Conservation (phyloP, 768 basidiomycete genomes). For the Boletus reticuloceps region DNA sequence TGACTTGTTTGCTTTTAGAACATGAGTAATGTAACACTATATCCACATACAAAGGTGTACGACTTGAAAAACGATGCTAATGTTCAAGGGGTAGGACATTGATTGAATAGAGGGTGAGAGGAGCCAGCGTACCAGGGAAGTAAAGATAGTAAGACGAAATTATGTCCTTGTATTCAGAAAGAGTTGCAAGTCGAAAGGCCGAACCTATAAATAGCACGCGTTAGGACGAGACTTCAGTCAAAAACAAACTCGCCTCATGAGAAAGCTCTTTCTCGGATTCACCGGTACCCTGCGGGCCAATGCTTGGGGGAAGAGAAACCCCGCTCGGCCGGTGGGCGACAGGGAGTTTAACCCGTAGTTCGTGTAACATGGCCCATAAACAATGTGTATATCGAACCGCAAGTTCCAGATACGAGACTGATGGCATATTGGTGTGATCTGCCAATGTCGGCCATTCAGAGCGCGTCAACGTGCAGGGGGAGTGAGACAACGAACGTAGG, state of each 20-base stretch:
- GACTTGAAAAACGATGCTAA: constrained; percentile 15
- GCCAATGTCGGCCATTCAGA: constrained; percentile 3
- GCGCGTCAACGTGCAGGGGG: not conserved
- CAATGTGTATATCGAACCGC: constrained; percentile 62
- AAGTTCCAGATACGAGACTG: constrained; percentile 63
- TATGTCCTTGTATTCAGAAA: constrained; percentile 50
- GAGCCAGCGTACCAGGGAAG: not conserved
- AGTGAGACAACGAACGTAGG: constrained; percentile 52
- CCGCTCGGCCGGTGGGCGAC: constrained; percentile 40
- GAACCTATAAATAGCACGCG: constrained; percentile 33
- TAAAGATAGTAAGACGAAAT: constrained; percentile 12
- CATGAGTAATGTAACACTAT: constrained; percentile 28
- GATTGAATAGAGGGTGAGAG: not conserved
- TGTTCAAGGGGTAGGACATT: constrained; percentile 4
- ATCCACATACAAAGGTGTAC: constrained; percentile 14
- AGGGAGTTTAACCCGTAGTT: constrained; percentile 45
- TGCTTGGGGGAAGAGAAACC: constrained; percentile 42
- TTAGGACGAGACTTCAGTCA: not conserved
- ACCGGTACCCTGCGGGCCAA: constrained; percentile 16
- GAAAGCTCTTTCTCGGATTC: constrained; percentile 34
- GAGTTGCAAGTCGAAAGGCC: constrained; percentile 51
- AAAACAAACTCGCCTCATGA: constrained; percentile 34
- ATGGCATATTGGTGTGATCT: constrained; percentile 53
- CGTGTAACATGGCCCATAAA: constrained; percentile 57
- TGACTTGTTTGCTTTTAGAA: constrained; percentile 15